phyloP scores from a whole-genome alignment of 192 early-diverging fungal species.

The Entomortierella beljakovae region DNA sequence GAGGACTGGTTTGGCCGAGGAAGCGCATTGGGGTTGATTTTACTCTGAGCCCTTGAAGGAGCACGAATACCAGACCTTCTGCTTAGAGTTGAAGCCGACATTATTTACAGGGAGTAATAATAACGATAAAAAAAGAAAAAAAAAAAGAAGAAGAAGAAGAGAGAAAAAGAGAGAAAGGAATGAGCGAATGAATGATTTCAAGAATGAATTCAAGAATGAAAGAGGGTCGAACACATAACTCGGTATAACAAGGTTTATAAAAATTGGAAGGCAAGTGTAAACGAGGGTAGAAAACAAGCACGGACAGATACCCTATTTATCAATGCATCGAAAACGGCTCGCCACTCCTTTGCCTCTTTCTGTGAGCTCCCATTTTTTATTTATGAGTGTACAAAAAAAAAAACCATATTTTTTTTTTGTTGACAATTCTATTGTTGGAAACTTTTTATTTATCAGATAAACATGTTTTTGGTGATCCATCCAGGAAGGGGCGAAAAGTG shows the following conservation, averaged over 20 bases:
- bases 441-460: no score
- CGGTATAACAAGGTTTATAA: background rate
- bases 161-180: background rate
- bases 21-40: slow-evolving; percentile 6
- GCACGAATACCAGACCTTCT: slow-evolving; percentile 14
- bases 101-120: background rate
- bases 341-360: slow-evolving; percentile 3
- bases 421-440: background rate
- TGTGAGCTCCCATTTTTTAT: background rate
- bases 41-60: background rate
- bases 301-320: background rate
- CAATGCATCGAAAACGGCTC: background rate
- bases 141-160: background rate
- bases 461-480: no score
- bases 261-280: background rate
- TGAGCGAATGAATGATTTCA: background rate
- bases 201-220: no score
- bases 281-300: background rate
- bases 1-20: slow-evolving; percentile 2
- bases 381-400: no score
- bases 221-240: no score
- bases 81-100: slow-evolving; percentile 19
- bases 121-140: background rate
- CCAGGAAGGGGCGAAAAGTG: no score
- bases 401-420: slow-evolving; percentile 13